Evolutionary conservation across 768 basidiomycete genomes (phyloP), one percentile per base, ranked within the genome.

Genomic region (Suillus paluster): DNA sequence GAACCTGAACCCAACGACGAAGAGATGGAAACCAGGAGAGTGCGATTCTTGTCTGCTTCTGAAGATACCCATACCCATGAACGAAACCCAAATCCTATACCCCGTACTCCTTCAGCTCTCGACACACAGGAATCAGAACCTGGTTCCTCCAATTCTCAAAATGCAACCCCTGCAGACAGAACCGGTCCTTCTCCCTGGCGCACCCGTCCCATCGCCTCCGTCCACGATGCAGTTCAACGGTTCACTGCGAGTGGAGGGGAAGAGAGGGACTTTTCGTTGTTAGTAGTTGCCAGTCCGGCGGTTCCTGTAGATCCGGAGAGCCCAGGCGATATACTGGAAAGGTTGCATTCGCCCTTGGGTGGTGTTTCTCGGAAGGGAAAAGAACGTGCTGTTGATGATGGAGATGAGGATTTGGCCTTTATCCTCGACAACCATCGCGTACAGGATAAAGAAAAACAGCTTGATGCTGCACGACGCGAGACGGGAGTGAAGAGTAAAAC

Each of bases 371-470:
- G 74, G 36, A 84, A 82, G 64, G 82, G 83, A 15, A 86, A 86
- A 64, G 80, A 71, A n/a, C 81, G 78, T 34, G 54, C 54, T 39
- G 38, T 55, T 41, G 30, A 65, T 12, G 63, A 68, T n/a, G 56
- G 57, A 15, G 65, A 75, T 45, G 60, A 59, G 3, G 73, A 74
- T 61, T 50, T 74, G 5, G 61, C 71, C 58, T 64, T 70, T 27
- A 76, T 76, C 55, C 63, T 73, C 23, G 46, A 66, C n/a, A 79
- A 82, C 21, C 70, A 79, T 14, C 79, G 78, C 5, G 82, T 90
- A 6, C 75, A 77, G 52, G 87, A 85, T 30, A 90, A 86, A 67
- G 86, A 89, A 67, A 77, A 78, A n/a, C 89, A 90, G 69, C 75
- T 91, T 52, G 72, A 78, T 14, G 82, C 79, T n/a, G 86, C 82